phyloP scores from a whole-genome alignment of 2,329 filamentous ascomycete species.

The Berkeleyomyces rouxiae region DNA sequence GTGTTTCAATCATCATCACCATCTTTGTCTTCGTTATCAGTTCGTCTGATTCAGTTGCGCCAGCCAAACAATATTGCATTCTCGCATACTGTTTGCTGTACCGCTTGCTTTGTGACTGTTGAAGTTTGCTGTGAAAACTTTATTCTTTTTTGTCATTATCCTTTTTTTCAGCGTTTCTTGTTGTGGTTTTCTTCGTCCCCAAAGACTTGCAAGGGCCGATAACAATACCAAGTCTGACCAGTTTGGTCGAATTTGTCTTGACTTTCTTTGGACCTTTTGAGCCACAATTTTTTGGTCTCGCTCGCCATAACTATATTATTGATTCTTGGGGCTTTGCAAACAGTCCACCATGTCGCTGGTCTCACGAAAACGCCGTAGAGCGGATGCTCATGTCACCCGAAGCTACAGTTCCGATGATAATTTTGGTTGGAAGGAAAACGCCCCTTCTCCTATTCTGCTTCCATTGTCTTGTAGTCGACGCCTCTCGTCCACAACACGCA shows the following conservation, averaged over 20 bases:
- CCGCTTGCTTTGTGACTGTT: background rate
- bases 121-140: background rate
- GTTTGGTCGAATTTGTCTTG: background rate
- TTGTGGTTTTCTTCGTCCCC: background rate
- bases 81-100: background rate
- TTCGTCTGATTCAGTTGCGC: background rate
- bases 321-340: background rate
- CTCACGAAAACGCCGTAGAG: slow-evolving; percentile 3
- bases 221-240: background rate
- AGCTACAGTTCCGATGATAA: slow-evolving; percentile 2
- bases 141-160: background rate
- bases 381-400: slow-evolving; percentile 1
- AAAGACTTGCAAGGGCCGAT: background rate
- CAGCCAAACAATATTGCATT: background rate
- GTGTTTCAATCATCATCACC: background rate
- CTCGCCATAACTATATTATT: background rate
- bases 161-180: background rate
- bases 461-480: background rate
- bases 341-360: background rate
- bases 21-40: background rate
- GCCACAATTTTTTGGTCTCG: background rate
- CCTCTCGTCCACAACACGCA: background rate
- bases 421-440: slow-evolving; percentile 10
- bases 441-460: background rate
- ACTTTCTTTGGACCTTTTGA: background rate